Evolutionary conservation across 176 grass and related monocot genomes (phyloP).

Genomic region (Zoysia pacifica): DNA sequence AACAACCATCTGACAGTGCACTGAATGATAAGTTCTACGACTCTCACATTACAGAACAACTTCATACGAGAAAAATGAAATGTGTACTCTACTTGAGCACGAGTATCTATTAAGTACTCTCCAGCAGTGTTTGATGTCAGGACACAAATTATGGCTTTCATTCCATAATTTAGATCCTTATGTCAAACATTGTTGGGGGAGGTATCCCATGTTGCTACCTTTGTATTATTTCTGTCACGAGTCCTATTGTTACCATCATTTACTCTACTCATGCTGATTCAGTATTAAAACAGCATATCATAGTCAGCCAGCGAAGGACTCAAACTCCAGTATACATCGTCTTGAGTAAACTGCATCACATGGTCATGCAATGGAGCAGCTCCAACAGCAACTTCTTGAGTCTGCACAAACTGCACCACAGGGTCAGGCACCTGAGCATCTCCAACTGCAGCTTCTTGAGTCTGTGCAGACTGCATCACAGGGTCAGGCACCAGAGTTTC

Average conservation of each 20-base stretch:
- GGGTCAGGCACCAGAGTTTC: background rate
- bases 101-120: background rate
- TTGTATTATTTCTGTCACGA: background rate
- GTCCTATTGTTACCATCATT: background rate
- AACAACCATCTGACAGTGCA: background rate
- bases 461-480: background rate
- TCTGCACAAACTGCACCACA: background rate
- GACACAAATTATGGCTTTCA: background rate
- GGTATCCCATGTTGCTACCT: background rate
- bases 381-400: background rate
- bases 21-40: background rate
- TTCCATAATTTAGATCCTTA: background rate
- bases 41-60: background rate
- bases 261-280: background rate
- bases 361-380: background rate
- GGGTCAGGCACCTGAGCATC: background rate
- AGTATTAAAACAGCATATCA: slow-evolving; percentile 12
- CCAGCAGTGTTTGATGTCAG: background rate
- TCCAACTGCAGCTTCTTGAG: background rate
- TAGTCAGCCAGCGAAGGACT: slow-evolving; percentile 10
- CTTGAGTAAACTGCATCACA: background rate
- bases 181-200: background rate
- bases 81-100: background rate
- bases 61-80: background rate
- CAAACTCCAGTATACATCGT: background rate